Conservation (phyloP, 495 filamentous ascomycete genomes). For the Peziza echinospora region DNA sequence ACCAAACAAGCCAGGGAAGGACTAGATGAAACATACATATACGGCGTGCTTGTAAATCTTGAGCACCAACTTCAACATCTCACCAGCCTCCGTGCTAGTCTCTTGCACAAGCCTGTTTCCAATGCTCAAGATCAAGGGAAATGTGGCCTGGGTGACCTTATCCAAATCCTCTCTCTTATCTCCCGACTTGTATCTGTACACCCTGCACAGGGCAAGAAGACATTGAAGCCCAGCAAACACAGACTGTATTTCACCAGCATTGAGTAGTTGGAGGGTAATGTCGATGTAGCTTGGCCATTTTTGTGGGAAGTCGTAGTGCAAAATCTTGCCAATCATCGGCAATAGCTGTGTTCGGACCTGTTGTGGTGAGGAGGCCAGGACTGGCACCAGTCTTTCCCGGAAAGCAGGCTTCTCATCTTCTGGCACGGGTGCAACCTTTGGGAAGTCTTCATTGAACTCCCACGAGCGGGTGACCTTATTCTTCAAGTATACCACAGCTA, state of each 20-base stretch:
- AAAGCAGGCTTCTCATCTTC: constrained; percentile 80
- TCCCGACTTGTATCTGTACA: constrained; percentile 77
- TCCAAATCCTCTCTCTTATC: constrained; percentile 73
- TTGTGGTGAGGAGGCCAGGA: constrained; percentile 56
- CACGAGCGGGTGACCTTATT: constrained; percentile 85
- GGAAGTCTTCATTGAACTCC: constrained; percentile 51
- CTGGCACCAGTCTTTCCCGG: constrained; percentile 65
- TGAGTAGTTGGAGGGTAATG: constrained; percentile 67
- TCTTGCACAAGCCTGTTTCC: constrained; percentile 75
- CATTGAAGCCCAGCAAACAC: constrained; percentile 89
- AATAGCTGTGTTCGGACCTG: constrained; percentile 77
- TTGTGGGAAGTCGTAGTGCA: constrained; percentile 84
- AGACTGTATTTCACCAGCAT: constrained; percentile 57
- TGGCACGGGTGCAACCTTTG: constrained; percentile 42
- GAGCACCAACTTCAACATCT: constrained; percentile 85
- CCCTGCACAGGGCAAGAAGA: constrained; percentile 73
- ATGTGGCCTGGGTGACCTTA: constrained; percentile 74
- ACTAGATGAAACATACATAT: constrained; percentile 61
- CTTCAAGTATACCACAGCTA: constrained; percentile 94
- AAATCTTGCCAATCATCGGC: constrained; percentile 81
- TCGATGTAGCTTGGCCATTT: constrained; percentile 86
- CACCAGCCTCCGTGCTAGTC: constrained; percentile 74
- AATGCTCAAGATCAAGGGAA: constrained; percentile 74
- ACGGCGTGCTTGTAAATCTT: constrained; percentile 96
- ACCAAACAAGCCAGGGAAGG: background rate